Evolutionary conservation across 495 filamentous ascomycete species (phyloP).

Genomic region (Penicillium mononematosum): DNA sequence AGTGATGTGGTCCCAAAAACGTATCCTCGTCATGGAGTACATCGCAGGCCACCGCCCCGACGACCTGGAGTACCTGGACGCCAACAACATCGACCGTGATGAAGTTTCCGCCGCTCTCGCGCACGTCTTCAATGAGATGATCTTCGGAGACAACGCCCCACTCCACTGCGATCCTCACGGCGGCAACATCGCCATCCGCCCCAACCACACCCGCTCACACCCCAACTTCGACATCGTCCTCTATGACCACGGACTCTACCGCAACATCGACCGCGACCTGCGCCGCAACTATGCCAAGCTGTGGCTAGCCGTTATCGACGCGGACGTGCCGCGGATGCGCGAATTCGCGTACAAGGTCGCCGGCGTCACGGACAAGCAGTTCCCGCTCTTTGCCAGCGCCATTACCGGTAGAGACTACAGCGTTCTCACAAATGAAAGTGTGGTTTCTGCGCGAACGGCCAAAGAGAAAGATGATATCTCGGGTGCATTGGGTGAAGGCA

Average conservation of each 20-base stretch:
- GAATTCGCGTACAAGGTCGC: conserved; percentile 87
- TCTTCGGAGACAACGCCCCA: conserved; percentile 86
- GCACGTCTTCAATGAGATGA: conserved; percentile 99
- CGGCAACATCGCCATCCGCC: conserved; percentile 91
- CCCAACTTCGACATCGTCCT: conserved; percentile 97
- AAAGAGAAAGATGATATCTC: conserved; percentile 81
- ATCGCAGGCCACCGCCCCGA: conserved; percentile 84
- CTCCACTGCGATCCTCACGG: conserved; percentile 98
- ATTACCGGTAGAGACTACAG: conserved; percentile 93
- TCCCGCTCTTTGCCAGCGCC: conserved; percentile 91
- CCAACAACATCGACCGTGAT: conserved; percentile 84
- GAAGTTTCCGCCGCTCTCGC: conserved; percentile 93
- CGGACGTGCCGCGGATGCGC: conserved; percentile 78
- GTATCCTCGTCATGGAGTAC: conserved; percentile 95
- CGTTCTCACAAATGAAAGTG: conserved; percentile 59
- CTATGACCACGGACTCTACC: conserved; percentile 97
- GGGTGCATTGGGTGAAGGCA: conserved; percentile 77
- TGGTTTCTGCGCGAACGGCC: conserved; percentile 61
- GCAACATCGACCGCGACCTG: conserved; percentile 77
- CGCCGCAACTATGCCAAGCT: conserved; percentile 92
- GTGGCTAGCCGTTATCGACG: conserved; percentile 93
- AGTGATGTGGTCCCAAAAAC: conserved; percentile 85
- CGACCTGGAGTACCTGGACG: conserved; percentile 82
- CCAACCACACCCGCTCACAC: conserved; percentile 55
- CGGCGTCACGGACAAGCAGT: conserved; percentile 85